Base-by-base conservation (phyloP, 192 early-diverging fungal species). In the Coemansia sp. region DNA sequence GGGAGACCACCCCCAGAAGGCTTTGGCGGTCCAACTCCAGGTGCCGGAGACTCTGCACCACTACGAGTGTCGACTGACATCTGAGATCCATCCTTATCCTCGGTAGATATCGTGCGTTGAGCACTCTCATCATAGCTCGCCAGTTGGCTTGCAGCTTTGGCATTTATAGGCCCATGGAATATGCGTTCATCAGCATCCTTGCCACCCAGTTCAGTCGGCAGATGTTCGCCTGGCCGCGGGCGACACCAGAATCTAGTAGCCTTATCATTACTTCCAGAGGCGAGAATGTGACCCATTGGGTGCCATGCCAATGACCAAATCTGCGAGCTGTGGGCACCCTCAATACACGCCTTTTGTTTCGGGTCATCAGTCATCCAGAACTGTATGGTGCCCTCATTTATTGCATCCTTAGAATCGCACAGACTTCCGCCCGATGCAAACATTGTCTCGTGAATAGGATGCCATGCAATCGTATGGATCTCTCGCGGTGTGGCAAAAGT, bases 221-320 rank as follows among this genome's bases (percentile, higher is more conserved):
- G 53, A 26, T 69, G 58, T 31, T 82, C 79, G 53, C 92, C 97
- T 5, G 97, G 97, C 16, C 97, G 83, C 30, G 93, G 91, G 23
- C 95, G 82, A 19, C 92, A 90, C 95, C 96, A 99, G 68, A 98
- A 97, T 23, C 92, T 87, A 10, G 96, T 98, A 0, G 94, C 91
- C 59, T 96, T 92, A 69, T 99, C 97, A 62, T 98, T 99, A 19
- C 92, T 94, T 25, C 94, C 95, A 0, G 93, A 90, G 0, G 92
- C 93, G 22, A 99, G 79, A 7, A 98, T 86, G 69, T 99, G 97
- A 7, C 97, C 97, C 54, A 93, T 76, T 8, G 97, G 97, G 76
- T 99, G 95, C 93, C 94, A 99, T 62, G 95, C 96, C 16, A 99
- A 67, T 9, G 95, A 89, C 92, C 96, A 99, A 27, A 98, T 87